Conservation (phyloP, 108 stramenopile species). For the Cylindrotheca closterium region DNA sequence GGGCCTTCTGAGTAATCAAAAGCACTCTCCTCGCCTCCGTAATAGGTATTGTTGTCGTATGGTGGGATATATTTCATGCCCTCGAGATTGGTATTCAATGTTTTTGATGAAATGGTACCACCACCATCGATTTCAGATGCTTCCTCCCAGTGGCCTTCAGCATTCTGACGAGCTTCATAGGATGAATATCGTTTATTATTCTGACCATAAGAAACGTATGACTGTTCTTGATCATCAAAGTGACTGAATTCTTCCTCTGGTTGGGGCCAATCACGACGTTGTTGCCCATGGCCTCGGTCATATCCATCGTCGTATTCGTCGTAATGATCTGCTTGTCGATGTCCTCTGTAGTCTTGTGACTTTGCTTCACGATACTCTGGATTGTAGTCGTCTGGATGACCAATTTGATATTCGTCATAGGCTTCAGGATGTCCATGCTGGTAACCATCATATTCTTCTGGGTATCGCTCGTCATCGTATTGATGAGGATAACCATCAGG, state of each 20-base stretch:
- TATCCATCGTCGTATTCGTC: not conserved
- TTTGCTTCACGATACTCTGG: too few species aligned
- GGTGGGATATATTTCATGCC: constrained; percentile 12
- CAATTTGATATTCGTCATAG: too few species aligned
- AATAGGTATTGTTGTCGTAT: not conserved
- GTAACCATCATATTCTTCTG: too few species aligned
- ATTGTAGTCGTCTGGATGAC: too few species aligned
- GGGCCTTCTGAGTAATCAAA: not conserved
- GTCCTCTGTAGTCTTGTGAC: too few species aligned
- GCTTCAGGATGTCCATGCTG: too few species aligned
- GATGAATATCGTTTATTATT: not conserved
- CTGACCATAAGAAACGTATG: not conserved
- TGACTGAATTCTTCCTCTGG: not conserved
- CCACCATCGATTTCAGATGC: not conserved
- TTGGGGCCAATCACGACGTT: not conserved
- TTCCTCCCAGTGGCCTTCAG: constrained; percentile 9
- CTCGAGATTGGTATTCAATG: constrained; percentile 22
- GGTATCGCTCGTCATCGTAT: too few species aligned
- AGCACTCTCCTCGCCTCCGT: not conserved
- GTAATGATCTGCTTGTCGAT: too few species aligned
- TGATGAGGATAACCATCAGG: too few species aligned
- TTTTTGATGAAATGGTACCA: constrained; percentile 6
- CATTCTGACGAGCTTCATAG: not conserved
- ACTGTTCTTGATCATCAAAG: not conserved
- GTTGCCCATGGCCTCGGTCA: not conserved